Evolutionary conservation across 164 flowering plant species (phyloP), one percentile per base, ranked within the genome.

Genomic region (Aristolochia fimbriata): DNA sequence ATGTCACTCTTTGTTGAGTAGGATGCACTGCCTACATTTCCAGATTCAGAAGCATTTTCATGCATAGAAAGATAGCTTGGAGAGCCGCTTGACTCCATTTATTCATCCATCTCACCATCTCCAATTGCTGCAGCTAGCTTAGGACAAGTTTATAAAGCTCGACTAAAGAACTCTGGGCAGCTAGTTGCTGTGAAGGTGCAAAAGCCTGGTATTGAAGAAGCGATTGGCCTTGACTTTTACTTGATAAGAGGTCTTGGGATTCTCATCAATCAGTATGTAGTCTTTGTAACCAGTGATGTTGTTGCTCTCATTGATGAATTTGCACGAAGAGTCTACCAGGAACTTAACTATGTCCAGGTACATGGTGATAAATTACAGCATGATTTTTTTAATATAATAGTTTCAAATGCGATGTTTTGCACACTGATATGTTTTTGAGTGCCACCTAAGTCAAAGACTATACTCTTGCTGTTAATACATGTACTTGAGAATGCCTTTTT

Each of bases 101-200:
- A 67, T 72, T 84, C 91, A 2, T 75, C 78, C 54, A 86, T 93
- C 65, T 83, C 98, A 58, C 72, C 90, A 51, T 77, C 90, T 43
- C 98, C 98, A 22, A 80, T 93, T 71, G 98, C 98, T 46, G 98
- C 98, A n/a, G 98, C 98, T 30, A 93, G 98, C 81, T 72, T 93
- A 52, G 98, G 98, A 33, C 98, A 93, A 75, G 98, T 93, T 64
- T 93, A 93, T 66, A 89, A 87, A 76, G 98, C 97, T 66, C 83
- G 73, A 64, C 73, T 93, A n/a, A 83, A 68, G 69, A 74, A 70
- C 70, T 82, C 97, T 53, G 94, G 92, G 24, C 81, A 81, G 71
- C 48, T 77, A 62, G 97, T 93, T 68, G 98, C 98, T 57, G 96
- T 93, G 59, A 93, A 93, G 79, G 98, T 93, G 69, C 98, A 93